Conservation (phyloP, 78 protist genomes). For the Dictyostelium firmibasis region DNA sequence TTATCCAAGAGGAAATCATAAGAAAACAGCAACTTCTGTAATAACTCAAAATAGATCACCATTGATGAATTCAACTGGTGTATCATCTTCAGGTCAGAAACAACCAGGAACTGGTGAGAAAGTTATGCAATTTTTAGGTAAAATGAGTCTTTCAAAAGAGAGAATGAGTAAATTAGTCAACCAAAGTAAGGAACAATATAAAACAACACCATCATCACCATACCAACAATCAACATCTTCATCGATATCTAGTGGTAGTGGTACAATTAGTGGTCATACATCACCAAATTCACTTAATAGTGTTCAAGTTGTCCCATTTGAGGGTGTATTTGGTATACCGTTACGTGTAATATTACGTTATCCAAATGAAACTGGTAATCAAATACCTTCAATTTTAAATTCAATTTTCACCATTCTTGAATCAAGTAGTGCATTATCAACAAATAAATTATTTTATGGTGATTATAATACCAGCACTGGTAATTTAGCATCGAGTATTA, state of each 20-base stretch:
- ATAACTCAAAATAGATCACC: slow-evolving; percentile 21
- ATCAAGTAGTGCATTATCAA: slow-evolving; percentile 38
- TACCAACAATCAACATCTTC: neutral
- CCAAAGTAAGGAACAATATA: slow-evolving; percentile 41
- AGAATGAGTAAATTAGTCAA: slow-evolving; percentile 65
- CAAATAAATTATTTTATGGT: slow-evolving; percentile 1
- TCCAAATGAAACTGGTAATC: slow-evolving; percentile 39
- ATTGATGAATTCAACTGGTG: neutral
- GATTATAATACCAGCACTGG: neutral
- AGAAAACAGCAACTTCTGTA: neutral
- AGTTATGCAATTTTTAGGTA: slow-evolving; percentile 53
- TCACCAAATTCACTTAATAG: neutral
- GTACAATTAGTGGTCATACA: neutral
- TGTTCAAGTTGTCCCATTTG: slow-evolving; percentile 26
- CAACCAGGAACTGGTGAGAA: neutral
- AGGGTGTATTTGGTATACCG: slow-evolving; percentile 74
- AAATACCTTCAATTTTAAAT: slow-evolving; percentile 53
- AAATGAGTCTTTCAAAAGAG: slow-evolving; percentile 41
- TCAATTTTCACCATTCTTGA: slow-evolving; percentile 16
- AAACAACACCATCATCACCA: neutral
- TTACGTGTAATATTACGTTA: slow-evolving; percentile 55
- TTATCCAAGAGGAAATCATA: neutral
- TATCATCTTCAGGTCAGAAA: neutral
- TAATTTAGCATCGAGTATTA: neutral
- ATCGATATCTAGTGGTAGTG: neutral